phyloP scores from a whole-genome alignment of 306 rosid species.

The Datisca glomerata region DNA sequence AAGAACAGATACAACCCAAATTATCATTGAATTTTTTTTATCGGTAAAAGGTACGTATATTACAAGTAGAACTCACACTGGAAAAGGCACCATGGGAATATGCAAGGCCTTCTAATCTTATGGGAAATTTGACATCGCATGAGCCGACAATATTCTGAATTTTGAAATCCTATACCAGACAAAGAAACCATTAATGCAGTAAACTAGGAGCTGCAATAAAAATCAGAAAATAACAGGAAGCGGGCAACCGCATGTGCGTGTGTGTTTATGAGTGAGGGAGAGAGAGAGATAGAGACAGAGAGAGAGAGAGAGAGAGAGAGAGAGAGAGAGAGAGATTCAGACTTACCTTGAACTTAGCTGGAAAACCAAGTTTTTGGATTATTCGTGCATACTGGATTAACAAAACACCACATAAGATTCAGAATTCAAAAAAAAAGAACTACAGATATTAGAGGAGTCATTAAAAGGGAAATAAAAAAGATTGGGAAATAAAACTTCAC shows the following conservation, averaged over 20 bases:
- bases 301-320: constrained; percentile 1
- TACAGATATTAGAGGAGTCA: no score
- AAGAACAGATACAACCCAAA: no score
- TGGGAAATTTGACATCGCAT: constrained; percentile 89
- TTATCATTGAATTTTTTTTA: no score
- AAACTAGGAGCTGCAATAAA: no score
- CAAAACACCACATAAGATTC: constrained; percentile 14
- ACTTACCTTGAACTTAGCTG: constrained; percentile 73
- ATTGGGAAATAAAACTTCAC: no score
- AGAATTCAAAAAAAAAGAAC: constrained; percentile 1
- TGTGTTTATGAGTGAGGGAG: no score
- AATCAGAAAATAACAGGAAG: not conserved
- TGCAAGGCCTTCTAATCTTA: constrained; percentile 86
- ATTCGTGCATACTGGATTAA: constrained; percentile 75
- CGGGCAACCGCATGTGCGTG: no score
- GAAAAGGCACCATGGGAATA: constrained; percentile 89
- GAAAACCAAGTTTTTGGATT: constrained; percentile 84
- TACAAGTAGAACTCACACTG: constrained; percentile 77
- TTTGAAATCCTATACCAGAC: constrained; percentile 50
- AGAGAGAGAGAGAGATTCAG: not conserved
- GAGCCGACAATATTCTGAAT: constrained; percentile 93
- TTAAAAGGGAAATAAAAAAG: no score
- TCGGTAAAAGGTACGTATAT: no score
- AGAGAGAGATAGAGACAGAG: no score
- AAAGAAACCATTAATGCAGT: not conserved